These are phyloP conservation scores for Zymoseptoria tritici DNA, from an alignment of 2,329 filamentous ascomycete genomes.

Conservation along the genomic window DNA sequence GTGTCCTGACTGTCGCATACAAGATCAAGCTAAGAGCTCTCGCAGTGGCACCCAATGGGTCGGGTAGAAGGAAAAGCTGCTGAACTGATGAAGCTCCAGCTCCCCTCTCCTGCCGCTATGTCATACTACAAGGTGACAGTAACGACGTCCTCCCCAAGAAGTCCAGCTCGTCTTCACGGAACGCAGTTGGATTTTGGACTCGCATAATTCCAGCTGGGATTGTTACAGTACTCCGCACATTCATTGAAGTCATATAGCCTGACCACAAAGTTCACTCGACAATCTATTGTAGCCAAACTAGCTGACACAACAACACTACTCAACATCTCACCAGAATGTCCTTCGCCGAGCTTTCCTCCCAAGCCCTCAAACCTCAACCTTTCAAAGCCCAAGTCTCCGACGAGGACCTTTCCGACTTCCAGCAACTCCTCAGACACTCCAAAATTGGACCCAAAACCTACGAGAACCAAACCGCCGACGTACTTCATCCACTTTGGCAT, in stretches of 20 bases:
- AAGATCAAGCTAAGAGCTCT: neutral
- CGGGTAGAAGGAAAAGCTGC: too few species aligned
- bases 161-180: neutral
- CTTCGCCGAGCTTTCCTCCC: constrained; percentile 28
- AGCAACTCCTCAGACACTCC: constrained; percentile 40
- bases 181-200: neutral
- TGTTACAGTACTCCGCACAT: neutral
- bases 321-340: constrained; percentile 7
- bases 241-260: neutral
- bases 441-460: constrained; percentile 35
- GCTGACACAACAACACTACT: neutral
- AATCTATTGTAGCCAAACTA: neutral
- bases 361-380: constrained; percentile 31
- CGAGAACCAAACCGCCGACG: constrained; percentile 39
- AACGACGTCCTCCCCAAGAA: neutral
- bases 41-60: too few species aligned
- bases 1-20: too few species aligned
- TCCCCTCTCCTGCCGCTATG: neutral
- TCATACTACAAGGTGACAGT: neutral
- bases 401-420: constrained; percentile 38
- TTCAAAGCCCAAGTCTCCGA: constrained; percentile 39
- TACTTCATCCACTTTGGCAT: constrained; percentile 36
- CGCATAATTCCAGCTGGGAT: neutral
- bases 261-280: neutral
- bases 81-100: too few species aligned